phyloP scores from a whole-genome alignment of 176 grass and related monocot genomes.

The Cymbopogon citratus region DNA sequence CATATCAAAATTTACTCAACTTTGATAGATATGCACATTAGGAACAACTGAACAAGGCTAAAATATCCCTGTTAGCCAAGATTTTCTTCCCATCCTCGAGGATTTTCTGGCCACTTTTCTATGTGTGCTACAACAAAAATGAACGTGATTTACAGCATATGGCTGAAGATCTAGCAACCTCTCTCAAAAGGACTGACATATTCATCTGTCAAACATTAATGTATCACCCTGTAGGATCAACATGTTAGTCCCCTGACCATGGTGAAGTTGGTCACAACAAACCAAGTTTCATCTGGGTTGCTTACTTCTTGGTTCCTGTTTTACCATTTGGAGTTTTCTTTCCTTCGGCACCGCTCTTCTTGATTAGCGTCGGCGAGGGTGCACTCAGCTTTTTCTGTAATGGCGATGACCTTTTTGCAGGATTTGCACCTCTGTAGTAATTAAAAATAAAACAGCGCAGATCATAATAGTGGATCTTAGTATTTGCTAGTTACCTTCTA shows the following conservation, averaged over 20 bases:
- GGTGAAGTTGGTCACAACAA: background rate
- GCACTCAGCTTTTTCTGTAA: conserved; percentile 33
- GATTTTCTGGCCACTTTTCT: background rate
- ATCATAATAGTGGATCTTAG: background rate
- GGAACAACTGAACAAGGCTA: background rate
- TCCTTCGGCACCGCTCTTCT: conserved; percentile 22
- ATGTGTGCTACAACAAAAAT: background rate
- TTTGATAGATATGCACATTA: background rate
- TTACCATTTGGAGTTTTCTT: conserved; percentile 43
- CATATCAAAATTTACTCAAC: background rate
- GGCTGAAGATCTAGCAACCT: background rate
- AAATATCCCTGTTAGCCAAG: background rate
- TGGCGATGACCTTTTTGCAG: conserved; percentile 13
- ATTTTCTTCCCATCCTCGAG: background rate
- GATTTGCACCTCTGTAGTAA: conserved; percentile 27
- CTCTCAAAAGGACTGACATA: background rate
- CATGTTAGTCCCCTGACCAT: conserved; percentile 1
- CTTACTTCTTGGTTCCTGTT: conserved; percentile 31
- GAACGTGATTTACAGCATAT: conserved; percentile 19
- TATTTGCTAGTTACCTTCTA: background rate
- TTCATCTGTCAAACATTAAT: background rate
- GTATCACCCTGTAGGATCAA: background rate
- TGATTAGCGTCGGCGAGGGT: background rate
- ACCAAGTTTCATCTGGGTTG: conserved; percentile 3
- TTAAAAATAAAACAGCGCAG: background rate